Evolutionary conservation across 2,329 filamentous ascomycete species (phyloP), one percentile per base, ranked within the genome.

Genomic region (Trichoderma sp.): DNA sequence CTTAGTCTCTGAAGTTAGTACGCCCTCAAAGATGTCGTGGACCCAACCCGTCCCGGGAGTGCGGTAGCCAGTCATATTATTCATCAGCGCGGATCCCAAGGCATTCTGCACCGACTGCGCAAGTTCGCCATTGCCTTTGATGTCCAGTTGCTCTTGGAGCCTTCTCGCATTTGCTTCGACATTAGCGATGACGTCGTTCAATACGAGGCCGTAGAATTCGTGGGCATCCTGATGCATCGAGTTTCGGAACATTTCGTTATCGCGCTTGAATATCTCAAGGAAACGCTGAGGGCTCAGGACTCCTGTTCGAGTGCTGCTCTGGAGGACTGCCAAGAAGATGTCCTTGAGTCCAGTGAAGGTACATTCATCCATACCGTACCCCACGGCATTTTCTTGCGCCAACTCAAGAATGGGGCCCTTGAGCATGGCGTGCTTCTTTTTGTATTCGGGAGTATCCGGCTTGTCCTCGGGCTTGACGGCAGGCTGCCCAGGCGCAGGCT

Each of bases 171-270:
- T 93, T n/a, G 89, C 87, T 81, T 99, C 96, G 31, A 99, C 94
- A 76, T 95, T 97, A 59, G 94, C 88, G 64, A 99, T 95, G 40
- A 99, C 92, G 77, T 97, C 92, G 79, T 99, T 99, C n/a, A 99
- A 84, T 2, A 99, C 86, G 37, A 98, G 83, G 70, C 97, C 97
- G 74, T 98, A 88, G 74, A 99, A 99, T 77, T 99, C 96, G 79
- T 99, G 96, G 1, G 96, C 96, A 78, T 99, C 96, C 78, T 99
- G 96, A 79, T 99, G 96, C 92, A 97, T 97, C 4, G 94, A 92
- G 49, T 94, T 95, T 70, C 94, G 90, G 76, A 99, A 99, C 91
- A 97, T 94, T 79, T 99, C 96, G 78, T 99, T 97, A 75, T 98
- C 93, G 72, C 92, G 89, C 77, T 94, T 93, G 76, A 99, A 89